These are phyloP conservation scores for Primulina huaijiensis DNA, from an alignment of 257 asterid species.

Conservation along the genomic window DNA sequence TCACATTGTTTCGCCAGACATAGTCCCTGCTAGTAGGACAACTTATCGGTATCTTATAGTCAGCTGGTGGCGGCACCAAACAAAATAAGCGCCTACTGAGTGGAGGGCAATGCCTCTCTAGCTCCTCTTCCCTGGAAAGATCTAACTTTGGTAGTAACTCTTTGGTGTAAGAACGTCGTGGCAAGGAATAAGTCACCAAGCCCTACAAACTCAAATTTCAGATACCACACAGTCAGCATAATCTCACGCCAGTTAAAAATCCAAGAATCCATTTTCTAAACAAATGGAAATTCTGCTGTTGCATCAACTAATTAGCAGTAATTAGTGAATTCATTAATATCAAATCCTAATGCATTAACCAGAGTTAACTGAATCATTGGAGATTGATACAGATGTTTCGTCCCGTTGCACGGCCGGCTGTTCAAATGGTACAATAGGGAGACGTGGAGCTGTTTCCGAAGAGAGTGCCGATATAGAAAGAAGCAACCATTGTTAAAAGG, in stretches of 20 bases:
- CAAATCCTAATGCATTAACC: conserved; percentile 32
- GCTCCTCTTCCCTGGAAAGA: conserved; percentile 69
- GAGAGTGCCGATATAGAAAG: conserved; percentile 84
- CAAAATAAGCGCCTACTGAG: conserved; percentile 66
- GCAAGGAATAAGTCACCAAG: conserved; percentile 52
- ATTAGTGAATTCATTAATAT: conserved; percentile 3
- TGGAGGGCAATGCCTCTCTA: conserved; percentile 92
- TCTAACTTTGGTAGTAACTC: conserved; percentile 64
- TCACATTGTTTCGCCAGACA: conserved; percentile 91
- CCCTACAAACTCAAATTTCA: neutral
- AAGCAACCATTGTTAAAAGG: conserved; percentile 71
- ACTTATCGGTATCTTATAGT: conserved; percentile 80
- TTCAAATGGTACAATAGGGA: conserved; percentile 27
- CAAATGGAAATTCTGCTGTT: neutral
- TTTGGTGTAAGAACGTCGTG: conserved; percentile 69
- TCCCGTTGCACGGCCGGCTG: conserved; percentile 32
- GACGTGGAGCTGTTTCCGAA: conserved; percentile 43
- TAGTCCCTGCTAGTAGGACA: conserved; percentile 92
- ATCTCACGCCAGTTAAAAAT: conserved; percentile 1
- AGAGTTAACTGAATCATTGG: conserved; percentile 32
- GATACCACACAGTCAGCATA: neutral
- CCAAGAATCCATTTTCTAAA: neutral
- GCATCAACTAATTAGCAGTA: neutral
- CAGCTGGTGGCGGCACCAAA: conserved; percentile 86
- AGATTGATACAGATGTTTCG: conserved; percentile 18